Evolutionary conservation across 345 rosid species (phyloP).

Genomic region (Murraya koenigii): DNA sequence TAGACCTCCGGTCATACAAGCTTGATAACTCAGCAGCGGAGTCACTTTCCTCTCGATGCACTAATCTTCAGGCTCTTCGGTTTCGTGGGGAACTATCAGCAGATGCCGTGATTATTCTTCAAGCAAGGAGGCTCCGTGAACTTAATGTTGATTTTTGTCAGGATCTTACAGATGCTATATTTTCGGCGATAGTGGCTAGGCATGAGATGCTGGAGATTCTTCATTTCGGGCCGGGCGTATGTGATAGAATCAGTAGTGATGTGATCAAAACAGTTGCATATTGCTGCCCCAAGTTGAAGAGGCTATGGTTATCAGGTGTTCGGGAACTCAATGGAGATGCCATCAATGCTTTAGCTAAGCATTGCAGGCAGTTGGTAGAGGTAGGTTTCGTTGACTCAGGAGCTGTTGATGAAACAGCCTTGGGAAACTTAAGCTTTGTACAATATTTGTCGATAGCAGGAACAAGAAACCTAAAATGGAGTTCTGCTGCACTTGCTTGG

Average conservation of each 20-base stretch:
- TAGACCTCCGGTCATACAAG: slow-evolving; percentile 32
- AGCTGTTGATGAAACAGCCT: slow-evolving; percentile 27
- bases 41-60: slow-evolving; percentile 24
- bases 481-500: slow-evolving; percentile 27
- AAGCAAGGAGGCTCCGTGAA: slow-evolving; percentile 29
- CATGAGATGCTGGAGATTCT: slow-evolving; percentile 38
- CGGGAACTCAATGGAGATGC: slow-evolving; percentile 30
- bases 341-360: slow-evolving; percentile 34
- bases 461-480: slow-evolving; percentile 36
- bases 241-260: slow-evolving; percentile 38
- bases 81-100: slow-evolving; percentile 41
- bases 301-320: slow-evolving; percentile 34
- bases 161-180: slow-evolving; percentile 32
- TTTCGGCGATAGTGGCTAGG: slow-evolving; percentile 31
- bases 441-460: slow-evolving; percentile 34
- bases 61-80: slow-evolving; percentile 23
- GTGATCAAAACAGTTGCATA: slow-evolving; percentile 36
- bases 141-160: slow-evolving; percentile 34
- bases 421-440: slow-evolving; percentile 31
- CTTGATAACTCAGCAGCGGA: slow-evolving; percentile 16
- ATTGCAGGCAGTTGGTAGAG: slow-evolving; percentile 25
- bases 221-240: slow-evolving; percentile 30
- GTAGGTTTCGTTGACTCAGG: slow-evolving; percentile 31
- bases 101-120: slow-evolving; percentile 32
- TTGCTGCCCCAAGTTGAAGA: slow-evolving; percentile 35